Percentiles rank a stretch among this genome's conserved stretches.
phyloP scores from a whole-genome alignment of 163 green algal species.

The Scenedesmus sp. region DNA sequence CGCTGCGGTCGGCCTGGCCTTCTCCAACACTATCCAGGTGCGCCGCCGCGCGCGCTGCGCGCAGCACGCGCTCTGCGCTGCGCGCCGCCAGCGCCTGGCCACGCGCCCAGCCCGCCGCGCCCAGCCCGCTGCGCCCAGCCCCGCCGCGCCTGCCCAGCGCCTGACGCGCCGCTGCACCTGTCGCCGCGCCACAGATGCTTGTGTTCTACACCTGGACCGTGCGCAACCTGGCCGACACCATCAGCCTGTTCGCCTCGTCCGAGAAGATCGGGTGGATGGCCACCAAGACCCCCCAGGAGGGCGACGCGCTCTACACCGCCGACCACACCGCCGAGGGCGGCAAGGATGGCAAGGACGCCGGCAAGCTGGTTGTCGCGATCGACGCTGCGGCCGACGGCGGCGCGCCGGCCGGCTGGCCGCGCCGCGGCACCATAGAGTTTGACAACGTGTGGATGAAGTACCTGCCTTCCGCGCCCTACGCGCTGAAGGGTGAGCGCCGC shows the following conservation, averaged over 20 bases:
- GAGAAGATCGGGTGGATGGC: conserved; percentile 53
- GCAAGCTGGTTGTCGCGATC: conserved; percentile 1
- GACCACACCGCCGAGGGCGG: conserved; percentile 7
- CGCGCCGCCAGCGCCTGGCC: background rate
- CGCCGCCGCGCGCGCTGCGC: background rate
- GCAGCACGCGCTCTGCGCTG: background rate
- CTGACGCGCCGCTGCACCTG: background rate
- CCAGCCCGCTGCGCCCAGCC: too few species aligned
- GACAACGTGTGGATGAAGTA: conserved; percentile 39
- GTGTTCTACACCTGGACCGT: conserved; percentile 66
- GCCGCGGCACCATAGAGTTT: conserved; percentile 14
- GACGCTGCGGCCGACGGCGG: background rate
- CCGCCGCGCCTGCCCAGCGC: too few species aligned
- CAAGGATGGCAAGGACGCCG: conserved; percentile 21
- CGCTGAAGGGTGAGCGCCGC: conserved; percentile 24
- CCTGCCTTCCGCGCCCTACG: conserved; percentile 5
- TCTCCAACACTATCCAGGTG: conserved; percentile 72
- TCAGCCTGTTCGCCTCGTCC: conserved; percentile 49
- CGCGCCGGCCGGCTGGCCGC: conserved; percentile 13
- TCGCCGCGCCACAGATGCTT: conserved; percentile 23
- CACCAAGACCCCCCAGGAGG: conserved; percentile 43
- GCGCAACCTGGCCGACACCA: conserved; percentile 54
- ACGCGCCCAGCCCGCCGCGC: too few species aligned
- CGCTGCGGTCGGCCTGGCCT: conserved; percentile 66
- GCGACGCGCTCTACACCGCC: conserved; percentile 25